Base-by-base conservation (phyloP, 768 basidiomycete genomes). In the Suillus alpinus region DNA sequence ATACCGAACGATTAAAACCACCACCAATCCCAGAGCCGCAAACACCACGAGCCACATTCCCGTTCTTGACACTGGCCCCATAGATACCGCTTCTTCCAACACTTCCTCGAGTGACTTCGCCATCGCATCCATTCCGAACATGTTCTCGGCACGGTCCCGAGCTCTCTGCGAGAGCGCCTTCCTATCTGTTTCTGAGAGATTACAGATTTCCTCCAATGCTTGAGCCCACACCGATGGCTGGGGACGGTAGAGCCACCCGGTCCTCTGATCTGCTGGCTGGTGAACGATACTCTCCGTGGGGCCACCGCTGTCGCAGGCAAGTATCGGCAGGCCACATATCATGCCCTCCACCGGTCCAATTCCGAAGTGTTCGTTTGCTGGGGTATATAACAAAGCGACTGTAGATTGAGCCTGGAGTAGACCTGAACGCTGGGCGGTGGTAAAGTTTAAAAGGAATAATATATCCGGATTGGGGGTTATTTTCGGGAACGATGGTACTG, bases 331-430 rank as follows among this genome's bases (percentile, higher is more conserved):
- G 3, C 94, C 93, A 51, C 91, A 95, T 8, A 86, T 83, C 94
- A 98, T 98, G 0, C 86, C 95, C 72, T 99, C 96, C 3, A 98
- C 84, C 2, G 97, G 96, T 0, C 89, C 95, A 65, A 99, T 98
- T 1, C 96, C 97, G 71, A 98, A 97, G 72, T 99, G 96, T 68
- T 99, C 96, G 72, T 96, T 96, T 8, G 83, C 78, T 0, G 96
- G 97, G 0, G 96, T 99, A 72, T 99, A 99, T 7, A 99, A 81
- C 0, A 98, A 79, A 0, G 85, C 91, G 16, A 85, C 73, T 0
- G 93, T 92, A 5, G 81, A 83, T 0, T 83, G 71, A 5, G 85
- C 81, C 13, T 76, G 83, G 40, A 99, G 85, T 1, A 98, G 83
- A 7, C 88, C 87, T 1, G 91, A 86, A 34, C 95, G 89, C 70